Evolutionary conservation across 108 stramenopile species (phyloP).

Genomic region (Nitzschia sp.): DNA sequence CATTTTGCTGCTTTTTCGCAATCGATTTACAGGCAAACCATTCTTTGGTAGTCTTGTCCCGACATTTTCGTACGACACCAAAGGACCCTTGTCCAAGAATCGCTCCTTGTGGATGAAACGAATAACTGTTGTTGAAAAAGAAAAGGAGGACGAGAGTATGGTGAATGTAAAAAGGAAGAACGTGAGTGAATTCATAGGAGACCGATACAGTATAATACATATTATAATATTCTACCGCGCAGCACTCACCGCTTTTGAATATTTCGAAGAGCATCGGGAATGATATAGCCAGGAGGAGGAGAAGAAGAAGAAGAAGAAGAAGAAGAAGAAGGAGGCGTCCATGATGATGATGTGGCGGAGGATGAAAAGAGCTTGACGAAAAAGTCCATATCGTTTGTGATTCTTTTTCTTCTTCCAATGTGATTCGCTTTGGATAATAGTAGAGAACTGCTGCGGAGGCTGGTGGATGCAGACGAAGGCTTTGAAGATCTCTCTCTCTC

Average conservation of each 20-base stretch:
- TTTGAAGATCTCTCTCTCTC: too few relatives aligned
- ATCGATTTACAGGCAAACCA: constrained; percentile 52
- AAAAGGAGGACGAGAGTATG: neutral
- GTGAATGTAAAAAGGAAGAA: too few relatives aligned
- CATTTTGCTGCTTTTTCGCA: constrained; percentile 23
- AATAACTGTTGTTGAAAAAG: constrained; percentile 1
- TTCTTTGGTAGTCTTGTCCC: constrained; percentile 1
- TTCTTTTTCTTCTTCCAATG: too few relatives aligned
- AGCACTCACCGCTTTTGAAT: neutral
- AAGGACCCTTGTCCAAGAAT: constrained; percentile 59
- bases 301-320: neutral
- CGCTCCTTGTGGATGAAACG: neutral
- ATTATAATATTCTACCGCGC: neutral
- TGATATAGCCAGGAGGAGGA: neutral
- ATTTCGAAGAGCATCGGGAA: neutral
- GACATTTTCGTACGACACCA: constrained; percentile 17
- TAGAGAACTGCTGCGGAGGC: too few relatives aligned
- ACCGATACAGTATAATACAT: neutral
- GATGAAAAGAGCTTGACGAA: neutral
- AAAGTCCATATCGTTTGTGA: neutral
- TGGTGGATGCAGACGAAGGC: too few relatives aligned
- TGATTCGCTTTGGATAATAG: too few relatives aligned
- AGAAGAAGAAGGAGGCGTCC: too few relatives aligned
- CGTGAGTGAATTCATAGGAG: neutral
- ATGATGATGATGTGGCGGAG: neutral